These are phyloP conservation scores for Suillus plorans DNA, from an alignment of 768 basidiomycete genomes.

Conservation along the genomic window DNA sequence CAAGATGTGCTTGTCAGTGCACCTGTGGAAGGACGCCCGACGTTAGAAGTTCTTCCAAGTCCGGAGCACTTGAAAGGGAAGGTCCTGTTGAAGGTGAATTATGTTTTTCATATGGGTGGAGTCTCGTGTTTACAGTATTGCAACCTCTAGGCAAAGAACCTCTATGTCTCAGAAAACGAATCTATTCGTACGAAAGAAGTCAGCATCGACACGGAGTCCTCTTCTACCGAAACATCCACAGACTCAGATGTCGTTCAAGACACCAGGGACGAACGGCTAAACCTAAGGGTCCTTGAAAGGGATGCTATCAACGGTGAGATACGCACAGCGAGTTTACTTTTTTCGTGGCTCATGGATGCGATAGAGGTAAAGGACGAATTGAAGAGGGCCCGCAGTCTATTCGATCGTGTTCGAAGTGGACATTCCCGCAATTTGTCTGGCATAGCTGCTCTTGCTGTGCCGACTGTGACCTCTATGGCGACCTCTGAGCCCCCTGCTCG, in stretches of 20 bases:
- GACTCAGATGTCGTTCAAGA: slow-evolving; percentile 29
- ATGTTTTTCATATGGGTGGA: neutral
- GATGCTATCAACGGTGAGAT: slow-evolving; percentile 37
- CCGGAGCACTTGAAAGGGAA: slow-evolving; percentile 78
- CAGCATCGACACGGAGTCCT: slow-evolving; percentile 40
- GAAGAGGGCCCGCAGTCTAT: slow-evolving; percentile 39
- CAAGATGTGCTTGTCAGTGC: slow-evolving; percentile 51
- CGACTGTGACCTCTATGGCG: slow-evolving; percentile 12
- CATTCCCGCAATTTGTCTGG: slow-evolving; percentile 21
- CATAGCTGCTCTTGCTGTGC: slow-evolving; percentile 15
- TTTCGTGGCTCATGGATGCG: slow-evolving; percentile 5
- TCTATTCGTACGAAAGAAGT: slow-evolving; percentile 32
- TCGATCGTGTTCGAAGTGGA: slow-evolving; percentile 41
- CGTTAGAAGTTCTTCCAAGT: slow-evolving; percentile 67
- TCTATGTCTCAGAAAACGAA: slow-evolving; percentile 50
- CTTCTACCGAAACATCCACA: slow-evolving; percentile 40
- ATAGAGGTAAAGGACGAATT: slow-evolving; percentile 41
- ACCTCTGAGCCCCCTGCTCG: slow-evolving; percentile 17
- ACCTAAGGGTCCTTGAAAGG: slow-evolving; percentile 26
- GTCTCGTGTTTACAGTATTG: slow-evolving; percentile 1
- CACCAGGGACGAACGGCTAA: slow-evolving; percentile 26
- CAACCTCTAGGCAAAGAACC: slow-evolving; percentile 65
- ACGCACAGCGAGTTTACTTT: neutral
- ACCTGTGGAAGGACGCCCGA: slow-evolving; percentile 46
- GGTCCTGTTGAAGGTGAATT: slow-evolving; percentile 77